Evolutionary conservation across 1,284 basidiomycete species (phyloP), one percentile per base, ranked within the genome.

Genomic region (Pseudozyma hubeiensis): DNA sequence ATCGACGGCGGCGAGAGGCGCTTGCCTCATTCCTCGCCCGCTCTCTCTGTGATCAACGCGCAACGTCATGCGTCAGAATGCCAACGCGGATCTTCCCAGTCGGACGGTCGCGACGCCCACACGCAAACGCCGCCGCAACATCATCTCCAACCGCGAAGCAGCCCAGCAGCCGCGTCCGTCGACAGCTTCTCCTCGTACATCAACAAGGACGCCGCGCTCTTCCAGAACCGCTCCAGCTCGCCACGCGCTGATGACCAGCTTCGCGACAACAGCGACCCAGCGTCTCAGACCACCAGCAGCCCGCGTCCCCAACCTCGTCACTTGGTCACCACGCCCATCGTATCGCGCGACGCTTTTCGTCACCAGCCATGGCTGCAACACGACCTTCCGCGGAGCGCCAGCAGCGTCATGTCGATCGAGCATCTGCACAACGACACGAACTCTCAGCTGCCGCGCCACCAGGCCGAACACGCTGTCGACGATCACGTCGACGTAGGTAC

Each of bases 111-210:
- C 48, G 63, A 66, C 33, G 48, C 19, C 14, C 53, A 33, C 37
- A 46, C 46, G 37, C 34, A 19, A 30, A 57, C 64, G 49, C 64
- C 60, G 8, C 54, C 65, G 7, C 58, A 57, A 33, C 60, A 64
- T 10, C 66, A 64, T 16, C 37, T 56, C 40, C 61, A 63, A 10
- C 43, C 47, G 7, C 56, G 55, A 49, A 75, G 73, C 35, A 75
- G 73, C 43, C 73, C 73, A 39, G 58, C 73, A 14, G 69, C 68
- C 51, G 73, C 68, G 43, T 75, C 73, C 6, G 69, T 71, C 14
- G 73, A 75, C 40, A 75, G 73, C 64, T 75, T 75, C 55, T 75
- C 73, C 19, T 75, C 73, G 35, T 75, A 75, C 50, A 71, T 75
- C 64, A 64, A 75, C 68, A 75, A 72, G 47, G 73, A 75, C 64